Evolutionary conservation across 352 stramenopile genomes (phyloP).

Genomic region (Phytophthora meadii): DNA sequence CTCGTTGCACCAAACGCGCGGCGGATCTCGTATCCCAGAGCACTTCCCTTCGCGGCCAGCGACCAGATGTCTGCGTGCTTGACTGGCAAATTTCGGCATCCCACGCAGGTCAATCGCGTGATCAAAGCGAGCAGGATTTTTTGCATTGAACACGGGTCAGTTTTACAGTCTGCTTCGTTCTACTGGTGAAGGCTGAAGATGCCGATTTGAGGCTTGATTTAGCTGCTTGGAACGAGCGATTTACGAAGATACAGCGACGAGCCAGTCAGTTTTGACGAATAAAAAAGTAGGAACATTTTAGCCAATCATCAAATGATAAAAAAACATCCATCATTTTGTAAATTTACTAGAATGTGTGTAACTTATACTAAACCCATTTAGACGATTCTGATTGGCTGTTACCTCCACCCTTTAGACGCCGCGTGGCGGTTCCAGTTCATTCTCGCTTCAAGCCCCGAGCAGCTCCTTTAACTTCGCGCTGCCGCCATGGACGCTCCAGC

Average conservation of each 20-base stretch:
- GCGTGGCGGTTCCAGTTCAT: constrained; percentile 28
- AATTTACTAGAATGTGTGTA: too few species aligned
- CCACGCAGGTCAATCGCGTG: constrained; percentile 1
- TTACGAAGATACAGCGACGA: too few species aligned
- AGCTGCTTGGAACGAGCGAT: too few species aligned
- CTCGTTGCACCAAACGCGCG: constrained; percentile 1
- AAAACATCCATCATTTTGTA: not conserved
- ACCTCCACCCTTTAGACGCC: constrained; percentile 7
- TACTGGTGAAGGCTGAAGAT: too few species aligned
- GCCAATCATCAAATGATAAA: not conserved
- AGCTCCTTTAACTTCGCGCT: constrained; percentile 7
- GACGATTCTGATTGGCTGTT: constrained; percentile 1
- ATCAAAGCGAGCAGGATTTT: not conserved
- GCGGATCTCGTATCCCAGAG: not conserved
- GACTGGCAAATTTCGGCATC: constrained; percentile 12
- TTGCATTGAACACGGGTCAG: too few species aligned
- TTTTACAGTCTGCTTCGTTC: too few species aligned
- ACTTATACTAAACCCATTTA: too few species aligned
- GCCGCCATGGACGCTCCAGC: constrained; percentile 30
- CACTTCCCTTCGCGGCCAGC: not conserved
- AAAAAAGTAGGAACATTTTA: too few species aligned
- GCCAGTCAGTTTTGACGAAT: too few species aligned
- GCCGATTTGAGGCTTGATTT: too few species aligned
- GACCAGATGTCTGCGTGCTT: constrained; percentile 1
- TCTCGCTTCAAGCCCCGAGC: constrained; percentile 29